Evolutionary conservation across 2,329 filamentous ascomycete species (phyloP), one percentile per base, ranked within the genome.

Genomic region (Zasmidium cellare): DNA sequence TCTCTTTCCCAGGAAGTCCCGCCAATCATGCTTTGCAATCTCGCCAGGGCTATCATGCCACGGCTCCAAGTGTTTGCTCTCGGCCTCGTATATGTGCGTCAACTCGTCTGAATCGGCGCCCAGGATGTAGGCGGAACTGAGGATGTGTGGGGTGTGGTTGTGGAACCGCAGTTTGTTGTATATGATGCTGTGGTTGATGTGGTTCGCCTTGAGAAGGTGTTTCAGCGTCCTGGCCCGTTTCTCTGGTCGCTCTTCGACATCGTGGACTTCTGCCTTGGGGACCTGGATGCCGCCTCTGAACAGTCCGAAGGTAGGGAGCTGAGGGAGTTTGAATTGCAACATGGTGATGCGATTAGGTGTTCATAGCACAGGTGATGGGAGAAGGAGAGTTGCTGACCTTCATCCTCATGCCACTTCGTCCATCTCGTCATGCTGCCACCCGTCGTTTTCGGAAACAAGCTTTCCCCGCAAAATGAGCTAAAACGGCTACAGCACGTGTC

Each of bases 201-300:
- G 94, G 73, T 97, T 97, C 53, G 92, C 88, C 74, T 90, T 91
- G 60, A 99, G 75, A 14, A 99, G 80, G 75, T 97, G 92, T 77
- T 96, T 97, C 61, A 99, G 81, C 19, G 90, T 90, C 60, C 93
- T 82, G 18, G 89, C 86, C 56, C 89, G 82, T 73, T 91, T 93
- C 71, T 96, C 91, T 9, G 87, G 82, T 49, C 86, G 82, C 3
- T 87, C 88, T 76, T 97, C 93, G 67, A 96, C 83, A 72, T 89
- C 84, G 75, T 96, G 86, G 57, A 91, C 81, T 63, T 89, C 80
- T 55, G 93, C 87, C 0, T 89, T 79, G 9, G 88, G 81, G 6
- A 97, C 65, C 47, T 80, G 71, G 60, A 80, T 76, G 54, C 64
- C 63, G 44, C 62, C 60, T 23, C 61, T 49, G 50, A 65, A 58